Conservation (phyloP, 139 green algal species). For the Marvania coccoides region DNA sequence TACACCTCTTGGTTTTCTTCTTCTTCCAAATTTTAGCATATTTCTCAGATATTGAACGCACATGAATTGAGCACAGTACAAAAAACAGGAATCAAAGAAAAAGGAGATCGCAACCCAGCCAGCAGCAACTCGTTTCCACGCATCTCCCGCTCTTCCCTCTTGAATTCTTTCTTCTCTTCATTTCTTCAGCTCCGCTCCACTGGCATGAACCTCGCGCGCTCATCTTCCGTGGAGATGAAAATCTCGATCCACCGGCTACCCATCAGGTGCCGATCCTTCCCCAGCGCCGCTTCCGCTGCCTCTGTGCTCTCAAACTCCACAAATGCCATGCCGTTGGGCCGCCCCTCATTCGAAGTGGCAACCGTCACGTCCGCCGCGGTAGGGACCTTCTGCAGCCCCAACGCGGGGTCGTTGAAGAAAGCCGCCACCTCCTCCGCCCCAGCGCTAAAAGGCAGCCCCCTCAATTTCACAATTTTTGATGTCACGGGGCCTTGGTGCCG, state of each 20-base stretch:
- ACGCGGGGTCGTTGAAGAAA: constrained; percentile 68
- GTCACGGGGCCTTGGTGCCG: not conserved
- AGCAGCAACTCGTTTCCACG: not conserved
- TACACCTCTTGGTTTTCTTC: too few species aligned
- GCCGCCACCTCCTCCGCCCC: constrained; percentile 60
- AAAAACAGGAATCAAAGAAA: not conserved
- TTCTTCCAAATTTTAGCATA: too few species aligned
- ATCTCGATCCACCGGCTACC: constrained; percentile 84
- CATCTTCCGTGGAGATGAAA: constrained; percentile 56
- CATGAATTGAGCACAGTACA: too few species aligned
- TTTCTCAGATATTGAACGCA: too few species aligned
- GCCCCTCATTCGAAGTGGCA: constrained; percentile 40
- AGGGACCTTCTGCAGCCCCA: constrained; percentile 13
- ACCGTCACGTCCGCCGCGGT: constrained; percentile 53
- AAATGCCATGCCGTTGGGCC: constrained; percentile 65
- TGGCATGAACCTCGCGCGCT: constrained; percentile 19
- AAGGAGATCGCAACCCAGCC: not conserved
- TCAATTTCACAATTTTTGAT: constrained; percentile 58
- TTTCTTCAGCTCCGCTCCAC: not conserved
- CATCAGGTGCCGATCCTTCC: constrained; percentile 74
- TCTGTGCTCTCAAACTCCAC: constrained; percentile 63
- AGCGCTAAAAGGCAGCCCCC: constrained; percentile 76
- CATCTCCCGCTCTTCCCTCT: not conserved
- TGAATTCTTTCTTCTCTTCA: not conserved
- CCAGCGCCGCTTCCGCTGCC: constrained; percentile 53